A percentile compares a stretch with the other conserved stretches of the same genome.
phyloP scores from a whole-genome alignment of 2,329 filamentous ascomycete species.

The Plenodomus lindquistii region DNA sequence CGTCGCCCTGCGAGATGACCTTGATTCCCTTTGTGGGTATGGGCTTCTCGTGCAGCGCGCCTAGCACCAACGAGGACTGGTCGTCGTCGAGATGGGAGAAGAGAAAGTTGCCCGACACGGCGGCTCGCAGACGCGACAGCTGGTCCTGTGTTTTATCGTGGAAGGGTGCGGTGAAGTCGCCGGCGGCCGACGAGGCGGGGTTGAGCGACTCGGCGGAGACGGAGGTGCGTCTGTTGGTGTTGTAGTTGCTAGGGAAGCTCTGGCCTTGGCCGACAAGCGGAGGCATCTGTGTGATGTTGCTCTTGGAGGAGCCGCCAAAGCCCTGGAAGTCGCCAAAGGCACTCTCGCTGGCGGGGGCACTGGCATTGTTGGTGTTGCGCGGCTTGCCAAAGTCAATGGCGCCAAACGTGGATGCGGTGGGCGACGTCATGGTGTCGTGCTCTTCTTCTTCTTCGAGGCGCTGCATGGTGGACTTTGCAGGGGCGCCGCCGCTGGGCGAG shows the following conservation, averaged over 20 bases:
- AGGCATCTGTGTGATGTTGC: conserved; percentile 45
- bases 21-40: conserved; percentile 89
- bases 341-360: conserved; percentile 46
- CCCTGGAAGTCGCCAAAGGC: conserved; percentile 46
- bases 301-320: conserved; percentile 35
- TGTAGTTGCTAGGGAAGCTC: conserved; percentile 88
- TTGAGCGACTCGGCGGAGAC: conserved; percentile 97
- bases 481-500: conserved; percentile 45
- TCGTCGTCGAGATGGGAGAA: conserved; percentile 96
- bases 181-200: conserved; percentile 78
- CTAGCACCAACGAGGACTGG: conserved; percentile 82
- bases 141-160: conserved; percentile 85
- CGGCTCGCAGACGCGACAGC: conserved; percentile 73
- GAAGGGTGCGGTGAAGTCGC: conserved; percentile 87
- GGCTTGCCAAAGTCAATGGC: conserved; percentile 48
- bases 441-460: conserved; percentile 83
- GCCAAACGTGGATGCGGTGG: conserved; percentile 60
- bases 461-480: conserved; percentile 56
- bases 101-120: conserved; percentile 88
- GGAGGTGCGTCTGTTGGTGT: conserved; percentile 88
- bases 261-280: conserved; percentile 60
- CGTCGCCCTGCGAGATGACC: conserved; percentile 94
- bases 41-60: conserved; percentile 89
- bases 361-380: conserved; percentile 20
- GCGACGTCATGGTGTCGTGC: conserved; percentile 73